These are phyloP conservation scores for Paraphaeosphaeria sporulosa DNA, from an alignment of 2,329 filamentous ascomycete genomes.

Conservation along the genomic window DNA sequence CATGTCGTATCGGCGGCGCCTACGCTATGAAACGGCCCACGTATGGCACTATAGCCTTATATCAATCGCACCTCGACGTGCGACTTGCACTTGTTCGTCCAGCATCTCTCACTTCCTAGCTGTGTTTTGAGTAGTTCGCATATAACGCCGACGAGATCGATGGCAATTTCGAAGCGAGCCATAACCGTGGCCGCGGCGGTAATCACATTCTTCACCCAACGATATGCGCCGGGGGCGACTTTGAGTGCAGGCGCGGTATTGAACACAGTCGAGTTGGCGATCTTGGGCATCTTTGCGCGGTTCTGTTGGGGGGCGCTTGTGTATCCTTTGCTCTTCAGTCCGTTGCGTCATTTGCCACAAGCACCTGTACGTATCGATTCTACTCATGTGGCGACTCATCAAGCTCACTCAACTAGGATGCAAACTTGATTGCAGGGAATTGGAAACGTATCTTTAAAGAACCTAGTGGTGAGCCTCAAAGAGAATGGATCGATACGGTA, in stretches of 20 bases:
- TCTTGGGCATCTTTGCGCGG: slow-evolving; percentile 45
- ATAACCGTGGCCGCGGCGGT: slow-evolving; percentile 34
- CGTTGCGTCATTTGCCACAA: slow-evolving; percentile 64
- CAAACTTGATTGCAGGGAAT: slow-evolving; percentile 51
- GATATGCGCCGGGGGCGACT: slow-evolving; percentile 42
- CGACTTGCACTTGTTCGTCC: not conserved
- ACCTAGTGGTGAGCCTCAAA: slow-evolving; percentile 53
- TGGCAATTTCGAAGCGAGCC: slow-evolving; percentile 39
- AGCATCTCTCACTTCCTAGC: not conserved
- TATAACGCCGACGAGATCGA: slow-evolving; percentile 7
- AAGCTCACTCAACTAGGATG: slow-evolving; percentile 11
- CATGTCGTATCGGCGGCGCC: not conserved
- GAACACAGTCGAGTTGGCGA: slow-evolving; percentile 53
- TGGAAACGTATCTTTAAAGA: slow-evolving; percentile 52
- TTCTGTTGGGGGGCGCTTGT: slow-evolving; percentile 57
- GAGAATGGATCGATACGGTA: slow-evolving; percentile 60
- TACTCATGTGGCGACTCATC: not conserved
- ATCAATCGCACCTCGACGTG: not conserved
- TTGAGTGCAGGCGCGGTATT: slow-evolving; percentile 41
- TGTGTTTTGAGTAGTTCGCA: not conserved
- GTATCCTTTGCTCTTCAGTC: slow-evolving; percentile 66
- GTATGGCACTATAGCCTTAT: slow-evolving; percentile 14
- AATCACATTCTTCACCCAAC: slow-evolving; percentile 39
- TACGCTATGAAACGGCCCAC: slow-evolving; percentile 20
- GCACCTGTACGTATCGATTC: slow-evolving; percentile 54